Percentiles rank a stretch among this genome's conserved stretches.
These are phyloP conservation scores for Phialophora chinensis DNA, from an alignment of 2,329 filamentous ascomycete species.

Conservation along the genomic window DNA sequence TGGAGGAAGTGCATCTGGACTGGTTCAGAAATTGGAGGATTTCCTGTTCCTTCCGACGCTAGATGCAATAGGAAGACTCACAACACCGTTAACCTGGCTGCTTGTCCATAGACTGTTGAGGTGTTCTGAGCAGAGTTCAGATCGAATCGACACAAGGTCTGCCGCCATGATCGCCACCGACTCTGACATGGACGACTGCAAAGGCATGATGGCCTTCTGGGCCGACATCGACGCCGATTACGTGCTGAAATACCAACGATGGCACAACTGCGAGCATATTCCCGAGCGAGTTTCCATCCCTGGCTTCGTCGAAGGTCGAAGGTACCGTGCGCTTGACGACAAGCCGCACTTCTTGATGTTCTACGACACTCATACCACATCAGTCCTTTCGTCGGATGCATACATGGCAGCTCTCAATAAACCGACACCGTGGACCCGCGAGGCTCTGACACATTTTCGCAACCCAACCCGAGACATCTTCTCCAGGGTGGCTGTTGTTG, in stretches of 20 bases:
- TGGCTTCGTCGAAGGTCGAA: conserved; percentile 6
- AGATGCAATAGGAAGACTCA: background rate
- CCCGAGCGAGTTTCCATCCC: conserved; percentile 15
- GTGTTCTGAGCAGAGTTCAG: background rate
- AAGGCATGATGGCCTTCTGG: conserved; percentile 11
- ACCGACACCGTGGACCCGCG: conserved; percentile 11
- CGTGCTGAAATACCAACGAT: conserved; percentile 10
- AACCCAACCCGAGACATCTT: conserved; percentile 6
- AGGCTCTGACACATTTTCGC: conserved; percentile 7
- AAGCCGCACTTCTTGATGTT: conserved; percentile 9
- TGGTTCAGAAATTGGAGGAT: conserved; percentile 2
- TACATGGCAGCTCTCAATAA: conserved; percentile 4
- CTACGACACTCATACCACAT: conserved; percentile 5
- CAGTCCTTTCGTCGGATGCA: background rate
- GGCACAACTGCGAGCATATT: conserved; percentile 15
- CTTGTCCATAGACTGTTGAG: background rate
- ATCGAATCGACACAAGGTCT: background rate
- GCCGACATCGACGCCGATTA: conserved; percentile 13
- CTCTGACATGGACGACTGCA: conserved; percentile 2
- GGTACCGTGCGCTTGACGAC: conserved; percentile 9
- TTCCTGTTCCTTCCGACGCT: background rate
- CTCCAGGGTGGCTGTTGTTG: background rate
- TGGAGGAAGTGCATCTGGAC: background rate
- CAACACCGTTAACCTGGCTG: background rate
- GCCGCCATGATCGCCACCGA: background rate